Base-by-base conservation (phyloP, 176 grass and related monocot genomes). In the Musa beccarii region DNA sequence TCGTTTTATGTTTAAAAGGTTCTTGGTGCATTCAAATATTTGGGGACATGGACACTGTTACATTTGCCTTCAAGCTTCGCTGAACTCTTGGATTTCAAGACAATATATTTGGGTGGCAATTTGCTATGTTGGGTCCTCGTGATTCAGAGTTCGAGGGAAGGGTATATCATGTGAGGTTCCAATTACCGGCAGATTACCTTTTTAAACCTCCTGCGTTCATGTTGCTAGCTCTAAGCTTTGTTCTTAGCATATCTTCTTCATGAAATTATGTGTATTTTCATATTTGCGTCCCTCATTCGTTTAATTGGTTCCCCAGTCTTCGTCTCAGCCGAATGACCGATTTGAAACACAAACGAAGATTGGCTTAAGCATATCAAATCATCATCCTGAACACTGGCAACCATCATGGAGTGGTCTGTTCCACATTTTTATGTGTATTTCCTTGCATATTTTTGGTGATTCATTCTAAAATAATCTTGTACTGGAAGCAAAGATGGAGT, bases 21-120 rank as follows among this genome's bases (percentile, higher is more conserved):
- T 10, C 54, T 7, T 29, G 28, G 28, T 57, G 54, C 17, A 59
- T 59, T n/a, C 19, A 15, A 19, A 59, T 19, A 59, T 59, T 59
- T 59, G 56, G 15, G 19, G 13, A 16, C 2, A 16, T 59, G 56
- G 3, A 59, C 28, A 29, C 28, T 29, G 28, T 29, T 29, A 29
- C 28, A 16, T 63, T 51, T 63, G 16, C 59, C 66, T 26, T 79
- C 57, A 57, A 20, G 23, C 76, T 72, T 73, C 2, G 16, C 28
- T 29, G 28, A 29, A 2, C 28, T 29, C 28, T 29, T 11, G 75
- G 73, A 69, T 69, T 81, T 73, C 43, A 96, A 87, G 87, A 96
- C 76, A 89, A 96, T 75, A 96, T 96, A 71, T 96, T 92, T 51
- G 92, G 92, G 83, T 96, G 92, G 92, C 89, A 96, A 59, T 96